Evolutionary conservation across 148 eudicot species (phyloP), one percentile per base, ranked within the genome.

Genomic region (Rheum nobile): DNA sequence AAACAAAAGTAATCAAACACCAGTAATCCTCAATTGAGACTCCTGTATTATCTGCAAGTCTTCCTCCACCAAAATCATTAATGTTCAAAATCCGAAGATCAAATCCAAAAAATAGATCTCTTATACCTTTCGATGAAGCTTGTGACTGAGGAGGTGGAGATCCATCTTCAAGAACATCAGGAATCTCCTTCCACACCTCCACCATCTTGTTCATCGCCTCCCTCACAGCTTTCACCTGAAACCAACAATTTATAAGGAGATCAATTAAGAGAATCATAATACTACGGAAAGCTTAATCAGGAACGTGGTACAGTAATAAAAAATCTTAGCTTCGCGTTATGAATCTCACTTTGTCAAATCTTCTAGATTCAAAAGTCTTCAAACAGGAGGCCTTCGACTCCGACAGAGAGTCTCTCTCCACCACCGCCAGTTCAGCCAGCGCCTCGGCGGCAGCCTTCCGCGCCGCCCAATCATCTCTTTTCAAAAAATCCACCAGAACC

Each of bases 381-480:
- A 94, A 85, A 59, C 90, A 86, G 13, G 76, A 39, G 14, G 61
- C 77, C 80, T 91, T 94, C 73, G 76, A 79, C 75, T 91, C 98
- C 21, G 83, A 35, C 76, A 94, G 72, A 10, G 74, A 69, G 1
- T 84, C 87, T 46, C 78, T 81, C 79, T 91, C 98, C 71, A 77
- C 89, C 24, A 73, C 77, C 17, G 91, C 96, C 76, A 94, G 48
- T 82, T 85, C 89, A 79, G 72, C 65, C 83, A 91, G 76, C 38
- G 85, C 90, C 82, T 91, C 97, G 0, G 96, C 93, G 0, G 96
- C 88, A 2, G 97, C 93, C 75, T 89, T 95, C 82, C 97, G 80
- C 22, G 87, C 85, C 22, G 85, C 83, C 98, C 98, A 95, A 82
- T 95, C 93, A 35, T 90, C 98, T 31, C 85, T 84, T 63, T 87